phyloP scores from a whole-genome alignment of 129 eudicot species.

The Smallanthus sonchifolius region DNA sequence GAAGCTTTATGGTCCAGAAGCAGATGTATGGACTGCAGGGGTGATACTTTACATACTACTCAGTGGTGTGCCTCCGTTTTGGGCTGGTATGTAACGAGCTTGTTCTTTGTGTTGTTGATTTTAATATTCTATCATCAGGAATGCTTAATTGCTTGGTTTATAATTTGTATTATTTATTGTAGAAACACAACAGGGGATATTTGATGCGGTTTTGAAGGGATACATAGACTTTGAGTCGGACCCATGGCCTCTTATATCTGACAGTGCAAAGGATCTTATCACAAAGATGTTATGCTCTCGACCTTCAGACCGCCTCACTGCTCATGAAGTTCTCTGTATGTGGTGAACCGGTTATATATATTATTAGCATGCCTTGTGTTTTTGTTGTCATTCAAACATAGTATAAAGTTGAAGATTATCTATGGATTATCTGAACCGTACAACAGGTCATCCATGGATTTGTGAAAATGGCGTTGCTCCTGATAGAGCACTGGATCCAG shows the following conservation, averaged over 20 bases:
- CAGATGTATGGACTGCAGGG: constrained; percentile 99
- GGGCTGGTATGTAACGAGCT: constrained; percentile 57
- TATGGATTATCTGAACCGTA: constrained; percentile 4
- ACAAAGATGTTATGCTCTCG: constrained; percentile 77
- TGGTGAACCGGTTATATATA: constrained; percentile 4
- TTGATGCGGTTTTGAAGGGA: constrained; percentile 94
- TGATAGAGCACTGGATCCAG: constrained; percentile 88
- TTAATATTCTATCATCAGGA: neutral
- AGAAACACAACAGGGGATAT: constrained; percentile 98
- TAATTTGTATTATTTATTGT: neutral
- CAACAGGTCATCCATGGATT: constrained; percentile 98
- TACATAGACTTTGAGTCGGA: constrained; percentile 90
- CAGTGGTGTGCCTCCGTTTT: constrained; percentile 96
- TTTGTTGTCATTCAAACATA: neutral
- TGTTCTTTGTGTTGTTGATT: neutral
- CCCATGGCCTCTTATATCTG: constrained; percentile 94
- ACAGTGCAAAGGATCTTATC: constrained; percentile 92
- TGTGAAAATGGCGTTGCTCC: constrained; percentile 99
- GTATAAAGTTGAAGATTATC: neutral
- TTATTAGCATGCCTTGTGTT: neutral
- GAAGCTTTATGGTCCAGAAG: constrained; percentile 91
- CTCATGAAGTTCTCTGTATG: constrained; percentile 95
- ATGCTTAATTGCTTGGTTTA: neutral
- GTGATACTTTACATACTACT: constrained; percentile 86
- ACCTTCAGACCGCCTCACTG: constrained; percentile 82